These are phyloP conservation scores for Thozetella sp. DNA, from an alignment of 495 filamentous ascomycete species.

Conservation along the genomic window DNA sequence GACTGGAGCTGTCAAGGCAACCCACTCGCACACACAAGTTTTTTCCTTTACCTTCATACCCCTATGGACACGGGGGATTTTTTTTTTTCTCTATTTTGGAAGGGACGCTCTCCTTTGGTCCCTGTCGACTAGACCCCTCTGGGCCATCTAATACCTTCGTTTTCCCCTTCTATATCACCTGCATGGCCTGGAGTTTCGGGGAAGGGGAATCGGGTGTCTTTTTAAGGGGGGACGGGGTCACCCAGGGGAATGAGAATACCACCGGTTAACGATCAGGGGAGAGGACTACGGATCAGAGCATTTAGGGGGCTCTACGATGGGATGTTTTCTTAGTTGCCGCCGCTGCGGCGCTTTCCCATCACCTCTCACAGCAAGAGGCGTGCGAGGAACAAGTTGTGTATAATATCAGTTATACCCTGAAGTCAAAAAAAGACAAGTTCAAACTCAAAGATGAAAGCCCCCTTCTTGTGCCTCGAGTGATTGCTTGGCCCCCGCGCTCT, in stretches of 20 bases:
- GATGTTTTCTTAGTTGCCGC: background rate
- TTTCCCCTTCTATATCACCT: background rate
- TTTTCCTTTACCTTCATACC: background rate
- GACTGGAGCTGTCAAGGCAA: background rate
- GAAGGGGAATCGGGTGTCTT: background rate
- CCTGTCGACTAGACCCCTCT: conserved; percentile 13
- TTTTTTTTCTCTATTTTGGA: conserved; percentile 8
- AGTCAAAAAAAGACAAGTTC: background rate
- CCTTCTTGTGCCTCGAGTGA: background rate
- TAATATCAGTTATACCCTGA: conserved; percentile 2
- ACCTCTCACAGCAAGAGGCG: background rate
- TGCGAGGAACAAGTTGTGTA: background rate
- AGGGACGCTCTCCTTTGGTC: conserved; percentile 1
- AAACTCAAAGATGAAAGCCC: background rate
- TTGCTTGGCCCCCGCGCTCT: background rate
- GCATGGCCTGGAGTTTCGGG: background rate
- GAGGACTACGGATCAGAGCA: background rate
- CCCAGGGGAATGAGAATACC: background rate
- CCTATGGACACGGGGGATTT: background rate
- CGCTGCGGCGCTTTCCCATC: background rate
- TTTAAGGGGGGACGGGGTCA: background rate
- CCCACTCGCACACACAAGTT: background rate
- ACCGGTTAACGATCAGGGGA: background rate
- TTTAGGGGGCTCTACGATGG: background rate
- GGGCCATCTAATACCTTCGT: background rate